Evolutionary conservation across 2,329 filamentous ascomycete genomes (phyloP).

Genomic region (Didymella glomerata): DNA sequence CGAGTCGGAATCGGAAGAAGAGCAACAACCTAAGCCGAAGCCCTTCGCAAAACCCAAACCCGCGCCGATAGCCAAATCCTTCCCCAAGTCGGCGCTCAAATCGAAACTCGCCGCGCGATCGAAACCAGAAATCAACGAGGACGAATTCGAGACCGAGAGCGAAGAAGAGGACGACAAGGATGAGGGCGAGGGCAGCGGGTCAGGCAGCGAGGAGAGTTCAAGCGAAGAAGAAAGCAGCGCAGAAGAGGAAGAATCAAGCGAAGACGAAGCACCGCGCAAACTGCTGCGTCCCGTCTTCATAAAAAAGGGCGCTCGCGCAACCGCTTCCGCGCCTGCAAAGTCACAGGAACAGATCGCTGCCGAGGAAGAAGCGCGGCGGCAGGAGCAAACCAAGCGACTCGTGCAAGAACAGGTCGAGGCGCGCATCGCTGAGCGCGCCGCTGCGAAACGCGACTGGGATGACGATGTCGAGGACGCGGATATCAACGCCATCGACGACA

Average conservation of each 20-base stretch:
- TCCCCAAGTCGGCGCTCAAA: conserved; percentile 55
- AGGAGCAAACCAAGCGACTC: conserved; percentile 77
- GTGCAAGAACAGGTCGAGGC: conserved; percentile 90
- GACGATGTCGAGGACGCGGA: conserved; percentile 70
- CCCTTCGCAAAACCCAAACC: conserved; percentile 47
- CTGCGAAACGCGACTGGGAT: conserved; percentile 87
- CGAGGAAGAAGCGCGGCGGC: conserved; percentile 65
- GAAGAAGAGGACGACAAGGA: conserved; percentile 38
- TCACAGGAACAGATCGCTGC: conserved; percentile 55
- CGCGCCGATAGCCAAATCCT: conserved; percentile 56
- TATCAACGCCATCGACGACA: conserved; percentile 83
- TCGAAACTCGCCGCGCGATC: conserved; percentile 54
- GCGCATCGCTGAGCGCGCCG: conserved; percentile 76
- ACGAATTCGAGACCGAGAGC: conserved; percentile 68
- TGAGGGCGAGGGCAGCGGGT: conserved; percentile 21
- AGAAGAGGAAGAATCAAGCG: conserved; percentile 64
- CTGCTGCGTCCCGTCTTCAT: conserved; percentile 73
- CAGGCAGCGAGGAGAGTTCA: conserved; percentile 27
- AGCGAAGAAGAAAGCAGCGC: conserved; percentile 50
- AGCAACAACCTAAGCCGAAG: conserved; percentile 57
- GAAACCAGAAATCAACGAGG: conserved; percentile 51
- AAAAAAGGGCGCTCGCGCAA: conserved; percentile 67
- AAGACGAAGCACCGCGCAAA: conserved; percentile 65
- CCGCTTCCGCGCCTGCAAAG: conserved; percentile 38
- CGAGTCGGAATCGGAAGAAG: conserved; percentile 62